Conservation (phyloP, 768 basidiomycete genomes). For the Russula earlei region DNA sequence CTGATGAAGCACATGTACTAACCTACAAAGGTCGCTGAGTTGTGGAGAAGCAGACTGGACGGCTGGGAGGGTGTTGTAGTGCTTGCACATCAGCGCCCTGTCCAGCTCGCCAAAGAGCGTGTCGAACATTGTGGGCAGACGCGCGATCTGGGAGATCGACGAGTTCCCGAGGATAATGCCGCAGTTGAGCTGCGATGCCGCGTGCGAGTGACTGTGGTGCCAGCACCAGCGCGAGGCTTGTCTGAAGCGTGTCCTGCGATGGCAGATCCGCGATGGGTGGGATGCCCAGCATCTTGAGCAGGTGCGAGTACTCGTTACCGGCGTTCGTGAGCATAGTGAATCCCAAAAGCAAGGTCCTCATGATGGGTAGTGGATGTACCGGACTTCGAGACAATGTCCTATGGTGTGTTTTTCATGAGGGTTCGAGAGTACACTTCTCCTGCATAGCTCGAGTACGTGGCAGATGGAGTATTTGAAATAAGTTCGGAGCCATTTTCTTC, state of each 20-base stretch:
- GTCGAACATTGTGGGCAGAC: slow-evolving; percentile 76
- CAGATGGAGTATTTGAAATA: slow-evolving; percentile 17
- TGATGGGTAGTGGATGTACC: slow-evolving; percentile 46
- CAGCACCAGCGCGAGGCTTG: slow-evolving; percentile 87
- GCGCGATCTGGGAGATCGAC: slow-evolving; percentile 68
- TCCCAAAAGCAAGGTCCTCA: too few species aligned
- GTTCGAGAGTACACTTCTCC: slow-evolving; percentile 7
- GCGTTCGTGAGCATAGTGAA: slow-evolving; percentile 35
- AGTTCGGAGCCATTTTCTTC: slow-evolving; percentile 35
- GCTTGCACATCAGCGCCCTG: slow-evolving; percentile 60
- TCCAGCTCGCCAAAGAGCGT: slow-evolving; percentile 70
- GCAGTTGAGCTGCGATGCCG: slow-evolving; percentile 69
- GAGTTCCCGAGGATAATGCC: slow-evolving; percentile 79
- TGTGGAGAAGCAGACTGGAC: slow-evolving; percentile 23
- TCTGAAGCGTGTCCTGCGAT: slow-evolving; percentile 79
- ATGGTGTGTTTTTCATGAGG: slow-evolving; percentile 1
- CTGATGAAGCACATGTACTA: slow-evolving; percentile 6
- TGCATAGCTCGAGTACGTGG: not conserved
- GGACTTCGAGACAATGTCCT: slow-evolving; percentile 72
- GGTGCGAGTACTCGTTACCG: slow-evolving; percentile 56
- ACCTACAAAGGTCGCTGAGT: slow-evolving; percentile 4
- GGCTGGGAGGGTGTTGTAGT: slow-evolving; percentile 68
- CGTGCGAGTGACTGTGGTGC: slow-evolving; percentile 76
- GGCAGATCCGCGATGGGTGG: slow-evolving; percentile 73
- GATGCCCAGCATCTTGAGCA: slow-evolving; percentile 66